Evolutionary conservation across 306 rosid genomes (phyloP).

Genomic region (Geum urbanum): DNA sequence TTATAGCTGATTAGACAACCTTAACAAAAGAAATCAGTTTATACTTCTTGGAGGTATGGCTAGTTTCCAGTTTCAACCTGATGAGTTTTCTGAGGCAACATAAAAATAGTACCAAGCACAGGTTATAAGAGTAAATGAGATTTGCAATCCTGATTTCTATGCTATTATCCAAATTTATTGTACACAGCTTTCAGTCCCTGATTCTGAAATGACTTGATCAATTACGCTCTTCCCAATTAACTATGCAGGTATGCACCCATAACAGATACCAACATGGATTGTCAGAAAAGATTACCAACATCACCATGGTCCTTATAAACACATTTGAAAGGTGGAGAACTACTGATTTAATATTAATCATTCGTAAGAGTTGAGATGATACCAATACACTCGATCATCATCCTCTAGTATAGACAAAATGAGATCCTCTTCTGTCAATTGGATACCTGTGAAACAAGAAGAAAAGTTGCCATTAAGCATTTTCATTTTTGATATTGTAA

Average conservation of each 20-base stretch:
- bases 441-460: conserved; percentile 37
- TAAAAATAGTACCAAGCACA: neutral
- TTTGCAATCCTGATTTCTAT: neutral
- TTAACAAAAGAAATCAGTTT: neutral
- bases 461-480: conserved; percentile 13
- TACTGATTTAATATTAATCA: conserved; percentile 25
- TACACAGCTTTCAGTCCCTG: neutral
- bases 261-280: neutral
- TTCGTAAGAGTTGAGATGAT: conserved; percentile 28
- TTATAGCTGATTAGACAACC: neutral
- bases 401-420: conserved; percentile 40
- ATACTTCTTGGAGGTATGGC: neutral
- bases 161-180: neutral
- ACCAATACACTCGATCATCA: conserved; percentile 68
- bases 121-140: neutral
- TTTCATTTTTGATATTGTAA: conserved; percentile 13
- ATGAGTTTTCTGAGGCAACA: neutral
- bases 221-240: neutral
- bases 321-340: conserved; percentile 15
- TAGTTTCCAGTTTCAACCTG: neutral
- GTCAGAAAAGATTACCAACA: neutral
- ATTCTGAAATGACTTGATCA: neutral
- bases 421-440: conserved; percentile 44
- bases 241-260: neutral
- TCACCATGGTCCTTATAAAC: neutral